phyloP scores from a whole-genome alignment of 2,329 filamentous ascomycete genomes.

The Plectosphaerella sp. region DNA sequence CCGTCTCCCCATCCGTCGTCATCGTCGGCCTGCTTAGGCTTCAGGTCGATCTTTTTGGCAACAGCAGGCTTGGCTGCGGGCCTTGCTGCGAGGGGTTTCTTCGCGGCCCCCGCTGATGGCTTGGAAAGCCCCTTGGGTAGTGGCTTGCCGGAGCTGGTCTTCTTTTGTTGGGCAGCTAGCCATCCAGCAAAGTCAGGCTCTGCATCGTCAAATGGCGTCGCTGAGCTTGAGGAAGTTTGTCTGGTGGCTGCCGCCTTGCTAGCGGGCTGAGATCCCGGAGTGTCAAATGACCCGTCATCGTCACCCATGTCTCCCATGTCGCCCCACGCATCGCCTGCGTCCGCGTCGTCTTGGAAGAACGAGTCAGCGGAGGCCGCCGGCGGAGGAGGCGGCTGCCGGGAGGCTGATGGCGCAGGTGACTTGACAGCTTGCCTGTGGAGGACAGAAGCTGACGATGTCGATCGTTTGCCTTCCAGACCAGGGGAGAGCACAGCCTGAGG shows the following conservation, averaged over 20 bases:
- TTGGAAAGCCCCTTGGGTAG: constrained; percentile 83
- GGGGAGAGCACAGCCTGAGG: constrained; percentile 36
- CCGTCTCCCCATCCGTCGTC: constrained; percentile 64
- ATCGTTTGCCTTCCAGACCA: constrained; percentile 29
- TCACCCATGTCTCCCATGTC: constrained; percentile 55
- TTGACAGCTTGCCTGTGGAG: constrained; percentile 57
- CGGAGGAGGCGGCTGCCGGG: constrained; percentile 43
- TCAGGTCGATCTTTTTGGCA: constrained; percentile 66
- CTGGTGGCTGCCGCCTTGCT: constrained; percentile 26
- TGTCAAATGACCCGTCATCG: constrained; percentile 27
- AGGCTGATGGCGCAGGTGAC: constrained; percentile 42
- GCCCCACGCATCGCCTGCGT: constrained; percentile 74
- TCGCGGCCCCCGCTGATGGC: constrained; percentile 29
- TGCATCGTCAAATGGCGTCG: constrained; percentile 69
- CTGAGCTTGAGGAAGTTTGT: constrained; percentile 19
- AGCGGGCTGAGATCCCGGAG: constrained; percentile 22
- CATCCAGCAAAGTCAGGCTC: constrained; percentile 97
- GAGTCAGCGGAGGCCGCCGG: constrained; percentile 31
- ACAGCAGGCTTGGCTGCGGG: constrained; percentile 34
- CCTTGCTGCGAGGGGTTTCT: constrained; percentile 33
- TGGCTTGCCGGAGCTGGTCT: constrained; percentile 54
- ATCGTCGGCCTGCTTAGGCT: constrained; percentile 54
- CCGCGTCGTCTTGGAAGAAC: constrained; percentile 53
- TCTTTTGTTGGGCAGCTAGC: constrained; percentile 81
- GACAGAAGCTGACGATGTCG: constrained; percentile 49